Evolutionary conservation across 1,139 yeast species (phyloP).

Genomic region (Geotrichum klebahnii): DNA sequence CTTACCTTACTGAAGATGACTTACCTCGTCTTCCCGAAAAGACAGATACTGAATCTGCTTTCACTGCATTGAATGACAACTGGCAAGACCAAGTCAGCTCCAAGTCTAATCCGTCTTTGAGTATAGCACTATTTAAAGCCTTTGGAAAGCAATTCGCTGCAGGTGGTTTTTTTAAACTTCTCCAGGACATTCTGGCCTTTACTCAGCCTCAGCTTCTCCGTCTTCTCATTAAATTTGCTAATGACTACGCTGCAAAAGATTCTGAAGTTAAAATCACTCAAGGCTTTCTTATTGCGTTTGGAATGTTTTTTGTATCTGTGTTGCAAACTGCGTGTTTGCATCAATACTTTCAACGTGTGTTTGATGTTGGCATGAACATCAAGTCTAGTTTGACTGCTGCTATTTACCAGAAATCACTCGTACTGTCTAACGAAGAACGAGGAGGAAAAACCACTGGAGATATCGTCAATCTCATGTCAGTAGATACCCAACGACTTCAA

Average conservation of each 20-base stretch:
- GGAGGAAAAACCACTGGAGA: slow-evolving; percentile 81
- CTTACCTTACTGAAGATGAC: slow-evolving; percentile 65
- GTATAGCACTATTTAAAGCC: slow-evolving; percentile 57
- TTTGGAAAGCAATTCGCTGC: slow-evolving; percentile 66
- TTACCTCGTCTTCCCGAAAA: slow-evolving; percentile 70
- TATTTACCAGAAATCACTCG: slow-evolving; percentile 73
- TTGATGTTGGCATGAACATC: slow-evolving; percentile 86
- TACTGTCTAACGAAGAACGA: slow-evolving; percentile 73
- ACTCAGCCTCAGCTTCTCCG: slow-evolving; percentile 84
- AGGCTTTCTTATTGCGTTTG: slow-evolving; percentile 77
- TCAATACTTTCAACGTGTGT: slow-evolving; percentile 86
- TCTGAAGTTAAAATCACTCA: slow-evolving; percentile 50
- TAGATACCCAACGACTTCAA: slow-evolving; percentile 70
- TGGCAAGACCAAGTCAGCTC: slow-evolving; percentile 57
- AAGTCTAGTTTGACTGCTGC: slow-evolving; percentile 70
- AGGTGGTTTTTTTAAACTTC: slow-evolving; percentile 73
- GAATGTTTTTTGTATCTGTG: slow-evolving; percentile 80
- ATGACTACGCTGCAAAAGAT: slow-evolving; percentile 52
- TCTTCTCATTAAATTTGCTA: slow-evolving; percentile 73
- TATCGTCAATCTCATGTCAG: slow-evolving; percentile 65
- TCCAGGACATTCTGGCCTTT: slow-evolving; percentile 79
- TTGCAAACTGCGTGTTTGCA: slow-evolving; percentile 81
- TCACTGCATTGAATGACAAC: slow-evolving; percentile 54
- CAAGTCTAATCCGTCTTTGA: slow-evolving; percentile 58
- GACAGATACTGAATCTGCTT: slow-evolving; percentile 60